A percentile compares a stretch with the other conserved stretches of the same genome.
phyloP scores from a whole-genome alignment of 75 land plant species.

The Cryptomeria japonica region DNA sequence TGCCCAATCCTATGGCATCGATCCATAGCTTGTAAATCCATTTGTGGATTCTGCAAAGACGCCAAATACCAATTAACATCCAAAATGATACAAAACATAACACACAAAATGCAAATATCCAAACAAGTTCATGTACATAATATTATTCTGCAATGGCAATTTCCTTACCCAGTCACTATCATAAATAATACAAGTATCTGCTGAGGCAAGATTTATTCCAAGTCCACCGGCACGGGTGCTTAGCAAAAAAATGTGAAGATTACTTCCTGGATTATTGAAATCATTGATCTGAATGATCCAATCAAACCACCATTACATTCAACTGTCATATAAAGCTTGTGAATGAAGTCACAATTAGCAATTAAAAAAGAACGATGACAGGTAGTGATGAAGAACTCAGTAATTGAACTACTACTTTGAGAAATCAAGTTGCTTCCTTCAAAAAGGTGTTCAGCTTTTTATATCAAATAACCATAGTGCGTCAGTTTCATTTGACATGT shows the following conservation, averaged over 20 bases:
- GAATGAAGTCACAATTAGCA: neutral
- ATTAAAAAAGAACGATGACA: neutral
- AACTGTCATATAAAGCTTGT: neutral
- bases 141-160: neutral
- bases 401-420: neutral
- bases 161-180: conserved; percentile 48
- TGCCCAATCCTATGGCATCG: conserved; percentile 48
- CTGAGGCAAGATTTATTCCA: conserved; percentile 46
- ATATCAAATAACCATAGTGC: neutral
- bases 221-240: conserved; percentile 55
- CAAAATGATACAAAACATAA: neutral
- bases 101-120: neutral
- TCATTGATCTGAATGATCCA: conserved; percentile 58
- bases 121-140: neutral
- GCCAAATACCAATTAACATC: neutral
- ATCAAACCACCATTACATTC: neutral
- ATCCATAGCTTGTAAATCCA: conserved; percentile 55
- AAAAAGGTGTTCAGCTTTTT: neutral
- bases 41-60: conserved; percentile 45
- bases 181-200: conserved; percentile 46
- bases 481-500: neutral
- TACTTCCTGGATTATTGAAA: conserved; percentile 53
- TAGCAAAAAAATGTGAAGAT: conserved; percentile 26
- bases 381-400: neutral
- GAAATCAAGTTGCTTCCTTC: neutral